These are phyloP conservation scores for Phialocephala subalpina DNA, from an alignment of 2,329 filamentous ascomycete genomes.

Conservation along the genomic window DNA sequence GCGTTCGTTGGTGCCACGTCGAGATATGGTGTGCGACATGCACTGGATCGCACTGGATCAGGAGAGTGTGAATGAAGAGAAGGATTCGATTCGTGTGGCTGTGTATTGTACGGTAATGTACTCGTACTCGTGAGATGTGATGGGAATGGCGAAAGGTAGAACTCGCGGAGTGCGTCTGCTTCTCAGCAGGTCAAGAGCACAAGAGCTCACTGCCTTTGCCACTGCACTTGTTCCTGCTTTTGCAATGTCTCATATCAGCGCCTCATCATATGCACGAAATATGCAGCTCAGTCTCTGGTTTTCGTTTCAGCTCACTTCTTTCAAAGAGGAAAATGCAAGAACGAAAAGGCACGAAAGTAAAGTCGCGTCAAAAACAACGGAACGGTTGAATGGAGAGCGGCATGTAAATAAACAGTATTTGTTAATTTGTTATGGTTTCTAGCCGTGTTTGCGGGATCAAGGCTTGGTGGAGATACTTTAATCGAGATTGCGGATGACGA, in stretches of 20 bases:
- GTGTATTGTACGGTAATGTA: not conserved
- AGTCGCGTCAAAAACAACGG: not conserved
- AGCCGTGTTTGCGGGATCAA: conserved; percentile 20
- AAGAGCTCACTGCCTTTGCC: not conserved
- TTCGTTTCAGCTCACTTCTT: not conserved
- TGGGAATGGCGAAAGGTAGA: not conserved
- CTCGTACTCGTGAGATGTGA: not conserved
- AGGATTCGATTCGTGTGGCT: conserved; percentile 5
- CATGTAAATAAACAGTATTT: conserved; percentile 20
- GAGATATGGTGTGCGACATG: not conserved
- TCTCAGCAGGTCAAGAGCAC: conserved; percentile 1
- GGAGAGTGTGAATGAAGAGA: not conserved
- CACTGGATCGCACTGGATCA: not conserved
- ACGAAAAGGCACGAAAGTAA: not conserved
- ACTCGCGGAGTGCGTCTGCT: not conserved
- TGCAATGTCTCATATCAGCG: conserved; percentile 30
- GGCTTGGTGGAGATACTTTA: conserved; percentile 16
- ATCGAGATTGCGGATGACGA: conserved; percentile 27
- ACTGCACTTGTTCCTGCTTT: conserved; percentile 20
- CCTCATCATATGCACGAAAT: conserved; percentile 22
- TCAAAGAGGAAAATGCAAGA: not conserved
- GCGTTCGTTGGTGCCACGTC: conserved; percentile 8
- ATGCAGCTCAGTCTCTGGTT: not conserved
- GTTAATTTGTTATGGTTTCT: not conserved
- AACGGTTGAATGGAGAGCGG: not conserved